Base-by-base conservation (phyloP, 2,329 filamentous ascomycete species). In the Dothiorella sarmentorum region DNA sequence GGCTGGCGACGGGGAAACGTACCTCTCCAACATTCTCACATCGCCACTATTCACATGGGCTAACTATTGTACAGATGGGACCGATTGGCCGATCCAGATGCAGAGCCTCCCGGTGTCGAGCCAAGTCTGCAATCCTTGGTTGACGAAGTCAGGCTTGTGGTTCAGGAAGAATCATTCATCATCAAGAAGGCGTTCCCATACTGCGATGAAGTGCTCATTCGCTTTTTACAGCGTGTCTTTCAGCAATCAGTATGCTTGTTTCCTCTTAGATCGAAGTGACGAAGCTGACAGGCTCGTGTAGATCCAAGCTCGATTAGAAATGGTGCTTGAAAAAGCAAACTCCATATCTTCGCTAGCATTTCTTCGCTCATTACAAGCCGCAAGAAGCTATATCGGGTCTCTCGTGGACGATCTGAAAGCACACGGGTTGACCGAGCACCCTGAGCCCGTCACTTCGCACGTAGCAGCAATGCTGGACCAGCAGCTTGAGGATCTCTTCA, bases 101-200 rank as follows among this genome's bases (percentile, higher is more conserved):
- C 90, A 0, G 92, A 96, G 51, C 89, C 92, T 1, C 92, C 93
- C 0, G 89, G 90, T 7, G 89, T 99, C 22, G 94, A 99, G 71
- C 89, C 91, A 3, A 96, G 90, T 66, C 76, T 99, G 58, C 93
- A 97, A 75, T 93, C 90, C 4, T 80, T 99, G 24, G 81, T 97
- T 31, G 93, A 97, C 66, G 94, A 99, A 72, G 92, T 97, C 67
- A 91, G 89, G 72, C 88, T 97, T 44, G 91, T 97, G 44, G 91
- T 97, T 74, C 93, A 97, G 71, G 93, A 97, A 68, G 94, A 99
- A 69, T 97, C 93, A 9, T 90, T 91, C 64, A 96, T 97, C 71
- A 97, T 99, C 72, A 96, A 94, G 73, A 85, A 91, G 53, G 93
- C 94, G 0, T 99, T 99, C 69, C 94, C 94, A 0, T 97, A 92